These are phyloP conservation scores for Phoenix roebelenii DNA, from an alignment of 176 grass and related monocot species.

Conservation along the genomic window DNA sequence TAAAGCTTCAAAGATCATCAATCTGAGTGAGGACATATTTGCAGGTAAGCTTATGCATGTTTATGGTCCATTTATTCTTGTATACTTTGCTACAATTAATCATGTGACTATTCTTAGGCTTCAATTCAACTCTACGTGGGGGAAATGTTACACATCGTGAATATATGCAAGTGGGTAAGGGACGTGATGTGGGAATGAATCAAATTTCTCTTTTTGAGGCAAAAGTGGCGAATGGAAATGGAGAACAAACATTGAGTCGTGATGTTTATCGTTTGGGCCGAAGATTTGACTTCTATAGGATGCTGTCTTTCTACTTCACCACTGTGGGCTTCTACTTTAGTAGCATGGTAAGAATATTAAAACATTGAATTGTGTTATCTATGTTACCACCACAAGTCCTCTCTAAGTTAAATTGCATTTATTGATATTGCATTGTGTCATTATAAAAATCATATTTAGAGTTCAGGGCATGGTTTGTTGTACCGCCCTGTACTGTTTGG, in stretches of 20 bases:
- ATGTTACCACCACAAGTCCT: too few species aligned
- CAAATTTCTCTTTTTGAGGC: constrained; percentile 97
- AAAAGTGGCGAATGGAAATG: constrained; percentile 90
- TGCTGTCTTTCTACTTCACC: constrained; percentile 94
- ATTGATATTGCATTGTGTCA: too few species aligned
- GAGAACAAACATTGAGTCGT: constrained; percentile 94
- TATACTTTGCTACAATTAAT: constrained; percentile 10
- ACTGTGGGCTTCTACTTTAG: constrained; percentile 95
- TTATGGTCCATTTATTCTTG: constrained; percentile 9
- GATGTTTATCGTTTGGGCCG: constrained; percentile 89
- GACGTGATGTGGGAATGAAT: constrained; percentile 96
- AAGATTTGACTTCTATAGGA: constrained; percentile 89
- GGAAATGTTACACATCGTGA: constrained; percentile 92
- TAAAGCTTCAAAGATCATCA: constrained; percentile 94
- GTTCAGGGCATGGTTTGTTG: too few species aligned
- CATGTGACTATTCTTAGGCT: constrained; percentile 43
- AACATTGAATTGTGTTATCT: neutral
- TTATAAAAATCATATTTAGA: too few species aligned
- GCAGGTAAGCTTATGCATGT: constrained; percentile 37
- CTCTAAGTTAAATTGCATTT: too few species aligned
- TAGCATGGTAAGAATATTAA: constrained; percentile 75
- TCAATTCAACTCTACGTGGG: constrained; percentile 83
- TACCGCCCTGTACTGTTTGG: too few species aligned
- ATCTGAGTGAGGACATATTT: constrained; percentile 99
- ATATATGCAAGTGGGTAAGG: constrained; percentile 98